phyloP scores from a whole-genome alignment of 768 basidiomycete species.

The Leccinum disarticulatum region DNA sequence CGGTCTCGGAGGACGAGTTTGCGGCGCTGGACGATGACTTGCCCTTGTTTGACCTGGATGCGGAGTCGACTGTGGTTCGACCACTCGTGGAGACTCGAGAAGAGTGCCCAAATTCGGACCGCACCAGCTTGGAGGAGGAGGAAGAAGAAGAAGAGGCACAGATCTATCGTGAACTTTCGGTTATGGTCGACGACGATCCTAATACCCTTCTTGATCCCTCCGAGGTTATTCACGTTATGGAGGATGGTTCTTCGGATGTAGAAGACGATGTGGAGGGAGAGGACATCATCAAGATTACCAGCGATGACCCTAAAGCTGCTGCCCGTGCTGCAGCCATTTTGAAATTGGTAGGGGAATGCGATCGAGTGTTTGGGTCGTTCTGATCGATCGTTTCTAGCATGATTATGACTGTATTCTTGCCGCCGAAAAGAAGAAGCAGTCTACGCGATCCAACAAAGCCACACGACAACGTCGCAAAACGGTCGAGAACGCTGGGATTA shows the following conservation, averaged over 20 bases:
- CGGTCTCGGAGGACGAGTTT: constrained; percentile 22
- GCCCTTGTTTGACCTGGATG: constrained; percentile 13
- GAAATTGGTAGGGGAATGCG: constrained; percentile 61
- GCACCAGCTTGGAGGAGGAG: constrained; percentile 21
- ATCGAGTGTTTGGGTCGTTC: not conserved
- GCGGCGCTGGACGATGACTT: constrained; percentile 18
- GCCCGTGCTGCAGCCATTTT: constrained; percentile 92
- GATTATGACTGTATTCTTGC: constrained; percentile 77
- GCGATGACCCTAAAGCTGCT: constrained; percentile 81
- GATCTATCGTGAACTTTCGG: constrained; percentile 40
- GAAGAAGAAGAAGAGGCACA: constrained; percentile 25
- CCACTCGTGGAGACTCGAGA: not conserved
- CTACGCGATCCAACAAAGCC: constrained; percentile 32
- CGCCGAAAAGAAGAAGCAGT: constrained; percentile 28
- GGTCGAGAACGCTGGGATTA: constrained; percentile 30
- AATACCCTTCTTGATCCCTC: not conserved
- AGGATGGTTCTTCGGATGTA: constrained; percentile 23
- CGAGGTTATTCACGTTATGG: constrained; percentile 1
- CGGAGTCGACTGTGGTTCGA: constrained; percentile 17
- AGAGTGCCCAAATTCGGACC: constrained; percentile 14
- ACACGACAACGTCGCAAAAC: constrained; percentile 41
- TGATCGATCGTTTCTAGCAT: constrained; percentile 47
- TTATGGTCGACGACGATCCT: constrained; percentile 23
- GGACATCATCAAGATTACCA: constrained; percentile 77
- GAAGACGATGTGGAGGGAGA: constrained; percentile 38